phyloP scores from a whole-genome alignment of 768 basidiomycete species.

The Trametes elegans region DNA sequence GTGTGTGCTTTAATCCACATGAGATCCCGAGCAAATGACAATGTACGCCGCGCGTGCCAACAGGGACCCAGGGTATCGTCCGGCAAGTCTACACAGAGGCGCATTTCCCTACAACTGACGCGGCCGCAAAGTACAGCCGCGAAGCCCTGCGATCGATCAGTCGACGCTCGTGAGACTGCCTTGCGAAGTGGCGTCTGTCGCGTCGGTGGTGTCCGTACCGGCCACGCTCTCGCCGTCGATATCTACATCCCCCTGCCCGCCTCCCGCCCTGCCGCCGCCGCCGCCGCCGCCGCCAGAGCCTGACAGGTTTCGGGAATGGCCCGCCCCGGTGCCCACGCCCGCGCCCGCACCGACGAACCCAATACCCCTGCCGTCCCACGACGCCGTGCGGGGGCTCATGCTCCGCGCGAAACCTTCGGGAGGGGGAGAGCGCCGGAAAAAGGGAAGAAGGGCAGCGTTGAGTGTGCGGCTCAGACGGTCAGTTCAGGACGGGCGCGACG shows the following conservation, averaged over 20 bases:
- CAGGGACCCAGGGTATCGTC: too few relatives aligned
- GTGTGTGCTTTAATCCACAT: too few relatives aligned
- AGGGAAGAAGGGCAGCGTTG: constrained; percentile 19
- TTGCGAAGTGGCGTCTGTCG: constrained; percentile 33
- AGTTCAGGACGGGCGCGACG: constrained; percentile 38
- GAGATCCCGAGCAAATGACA: too few relatives aligned
- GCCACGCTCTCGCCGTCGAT: constrained; percentile 34
- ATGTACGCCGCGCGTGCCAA: too few relatives aligned
- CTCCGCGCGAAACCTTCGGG: constrained; percentile 22
- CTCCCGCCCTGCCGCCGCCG: too few relatives aligned
- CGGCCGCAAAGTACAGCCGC: not conserved
- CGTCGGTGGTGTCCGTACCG: constrained; percentile 38
- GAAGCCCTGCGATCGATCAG: constrained; percentile 6
- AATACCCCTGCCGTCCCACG: constrained; percentile 23
- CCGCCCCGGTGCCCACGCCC: not conserved
- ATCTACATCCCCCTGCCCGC: constrained; percentile 24
- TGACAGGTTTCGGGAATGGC: not conserved
- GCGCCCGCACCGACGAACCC: constrained; percentile 9
- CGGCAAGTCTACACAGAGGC: too few relatives aligned
- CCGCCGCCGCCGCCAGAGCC: not conserved
- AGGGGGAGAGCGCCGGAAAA: too few relatives aligned
- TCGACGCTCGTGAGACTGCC: constrained; percentile 52
- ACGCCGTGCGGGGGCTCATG: constrained; percentile 27
- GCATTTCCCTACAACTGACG: too few relatives aligned
- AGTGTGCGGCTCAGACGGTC: constrained; percentile 21